Evolutionary conservation across 2,329 filamentous ascomycete species (phyloP).

Genomic region (Ophiosphaerella korrae): DNA sequence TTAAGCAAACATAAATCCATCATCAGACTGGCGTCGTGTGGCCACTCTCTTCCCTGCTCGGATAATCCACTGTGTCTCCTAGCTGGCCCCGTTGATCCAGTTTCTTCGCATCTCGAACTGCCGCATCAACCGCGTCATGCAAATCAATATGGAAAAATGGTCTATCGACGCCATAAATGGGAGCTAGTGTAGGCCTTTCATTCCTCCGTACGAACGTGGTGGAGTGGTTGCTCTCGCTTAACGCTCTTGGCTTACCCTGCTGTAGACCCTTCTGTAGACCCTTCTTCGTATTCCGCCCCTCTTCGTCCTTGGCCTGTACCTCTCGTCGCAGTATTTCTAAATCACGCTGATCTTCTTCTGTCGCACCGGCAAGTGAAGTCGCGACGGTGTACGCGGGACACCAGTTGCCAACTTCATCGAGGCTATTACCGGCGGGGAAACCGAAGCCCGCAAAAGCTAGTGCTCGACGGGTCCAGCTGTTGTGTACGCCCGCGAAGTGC

Average conservation of each 20-base stretch:
- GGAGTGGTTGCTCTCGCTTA: too few species aligned
- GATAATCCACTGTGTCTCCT: not conserved
- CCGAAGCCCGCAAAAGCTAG: conserved; percentile 62
- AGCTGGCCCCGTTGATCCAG: conserved; percentile 10
- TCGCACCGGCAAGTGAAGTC: conserved; percentile 16
- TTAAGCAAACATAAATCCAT: not conserved
- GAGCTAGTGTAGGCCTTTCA: not conserved
- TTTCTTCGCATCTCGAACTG: conserved; percentile 28
- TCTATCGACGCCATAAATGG: conserved; percentile 29
- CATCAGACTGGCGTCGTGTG: not conserved
- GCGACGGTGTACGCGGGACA: conserved; percentile 31
- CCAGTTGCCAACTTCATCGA: conserved; percentile 19
- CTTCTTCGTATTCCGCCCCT: conserved; percentile 1
- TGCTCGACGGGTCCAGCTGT: conserved; percentile 63
- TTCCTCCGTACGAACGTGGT: not conserved
- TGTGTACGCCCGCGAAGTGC: conserved; percentile 58
- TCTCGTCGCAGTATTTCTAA: conserved; percentile 3
- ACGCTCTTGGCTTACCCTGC: too few species aligned
- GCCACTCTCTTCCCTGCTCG: not conserved
- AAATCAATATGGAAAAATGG: conserved; percentile 39
- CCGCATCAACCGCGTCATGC: conserved; percentile 35
- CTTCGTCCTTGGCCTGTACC: conserved; percentile 10
- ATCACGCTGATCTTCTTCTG: conserved; percentile 19
- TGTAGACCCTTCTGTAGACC: not conserved
- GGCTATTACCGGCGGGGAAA: conserved; percentile 34